Evolutionary conservation across 352 stramenopile genomes (phyloP).

Genomic region (Phytophthora brassicae): DNA sequence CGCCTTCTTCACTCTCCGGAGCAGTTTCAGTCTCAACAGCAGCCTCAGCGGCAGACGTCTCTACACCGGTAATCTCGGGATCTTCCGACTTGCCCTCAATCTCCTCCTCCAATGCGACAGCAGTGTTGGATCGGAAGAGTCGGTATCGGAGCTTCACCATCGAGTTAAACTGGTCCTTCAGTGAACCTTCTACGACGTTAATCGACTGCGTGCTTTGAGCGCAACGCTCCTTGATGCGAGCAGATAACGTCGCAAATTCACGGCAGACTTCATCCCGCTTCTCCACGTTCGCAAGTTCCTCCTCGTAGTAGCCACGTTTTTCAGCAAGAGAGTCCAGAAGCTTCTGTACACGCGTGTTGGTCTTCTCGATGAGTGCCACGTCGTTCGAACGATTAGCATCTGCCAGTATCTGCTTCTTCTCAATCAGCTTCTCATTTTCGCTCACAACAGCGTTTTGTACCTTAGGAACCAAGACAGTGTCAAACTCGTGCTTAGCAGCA

Average conservation of each 20-base stretch:
- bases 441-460: constrained; percentile 66
- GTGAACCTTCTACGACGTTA: constrained; percentile 72
- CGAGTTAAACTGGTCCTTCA: constrained; percentile 78
- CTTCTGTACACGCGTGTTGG: constrained; percentile 63
- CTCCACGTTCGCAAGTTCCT: constrained; percentile 74
- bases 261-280: constrained; percentile 75
- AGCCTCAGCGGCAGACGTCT: constrained; percentile 19
- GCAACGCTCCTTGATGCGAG: constrained; percentile 78
- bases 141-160: constrained; percentile 72
- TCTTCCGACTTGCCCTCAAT: constrained; percentile 37
- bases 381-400: constrained; percentile 59
- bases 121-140: constrained; percentile 69
- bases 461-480: constrained; percentile 69
- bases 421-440: constrained; percentile 80
- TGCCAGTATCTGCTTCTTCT: constrained; percentile 76
- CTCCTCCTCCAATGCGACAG: constrained; percentile 41
- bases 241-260: constrained; percentile 74
- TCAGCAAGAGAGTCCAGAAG: constrained; percentile 69
- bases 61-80: constrained; percentile 35
- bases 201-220: constrained; percentile 73
- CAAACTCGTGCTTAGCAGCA: constrained; percentile 68
- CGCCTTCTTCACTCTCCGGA: constrained; percentile 33
- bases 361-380: constrained; percentile 75
- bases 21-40: constrained; percentile 15
- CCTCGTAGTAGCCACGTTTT: constrained; percentile 76